phyloP scores from a whole-genome alignment of 1,139 yeast genomes.

The Kazachstania sp. region DNA sequence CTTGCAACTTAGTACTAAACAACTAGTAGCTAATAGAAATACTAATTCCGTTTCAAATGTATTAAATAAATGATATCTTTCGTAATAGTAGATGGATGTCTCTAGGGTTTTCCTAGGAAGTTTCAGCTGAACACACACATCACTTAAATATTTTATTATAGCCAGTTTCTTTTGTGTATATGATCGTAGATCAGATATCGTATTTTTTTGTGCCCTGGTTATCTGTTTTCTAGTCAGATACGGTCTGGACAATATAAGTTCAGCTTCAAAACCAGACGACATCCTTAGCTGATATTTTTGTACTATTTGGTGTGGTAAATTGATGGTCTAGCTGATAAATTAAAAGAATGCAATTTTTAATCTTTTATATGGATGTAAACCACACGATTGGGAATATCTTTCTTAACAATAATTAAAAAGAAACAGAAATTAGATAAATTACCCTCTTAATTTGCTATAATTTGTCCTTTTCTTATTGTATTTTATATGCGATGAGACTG shows the following conservation, averaged over 20 bases:
- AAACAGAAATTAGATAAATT: too few relatives aligned
- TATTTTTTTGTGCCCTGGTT: slow-evolving; percentile 41
- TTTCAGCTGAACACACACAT: slow-evolving; percentile 45
- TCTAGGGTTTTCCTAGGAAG: slow-evolving; percentile 61
- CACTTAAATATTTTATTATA: slow-evolving; percentile 47
- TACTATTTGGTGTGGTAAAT: too few relatives aligned
- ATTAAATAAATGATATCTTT: slow-evolving; percentile 59
- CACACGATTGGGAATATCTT: too few relatives aligned
- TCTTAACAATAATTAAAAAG: too few relatives aligned
- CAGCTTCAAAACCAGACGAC: slow-evolving; percentile 16
- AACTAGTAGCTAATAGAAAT: slow-evolving; percentile 57
- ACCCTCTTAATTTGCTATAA: too few relatives aligned
- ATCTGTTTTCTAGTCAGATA: slow-evolving; percentile 52
- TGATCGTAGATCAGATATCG: slow-evolving; percentile 42
- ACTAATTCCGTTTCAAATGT: slow-evolving; percentile 40
- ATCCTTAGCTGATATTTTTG: not conserved
- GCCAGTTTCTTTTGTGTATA: slow-evolving; percentile 47
- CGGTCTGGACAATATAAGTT: slow-evolving; percentile 48
- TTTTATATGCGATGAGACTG: too few relatives aligned
- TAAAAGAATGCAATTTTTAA: too few relatives aligned
- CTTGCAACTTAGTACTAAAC: slow-evolving; percentile 73
- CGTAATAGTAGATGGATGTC: slow-evolving; percentile 64
- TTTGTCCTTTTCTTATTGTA: too few relatives aligned
- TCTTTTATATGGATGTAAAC: too few relatives aligned
- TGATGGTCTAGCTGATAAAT: too few relatives aligned